These are phyloP conservation scores for Suillus hirtellus DNA, from an alignment of 768 basidiomycete genomes.

Conservation along the genomic window DNA sequence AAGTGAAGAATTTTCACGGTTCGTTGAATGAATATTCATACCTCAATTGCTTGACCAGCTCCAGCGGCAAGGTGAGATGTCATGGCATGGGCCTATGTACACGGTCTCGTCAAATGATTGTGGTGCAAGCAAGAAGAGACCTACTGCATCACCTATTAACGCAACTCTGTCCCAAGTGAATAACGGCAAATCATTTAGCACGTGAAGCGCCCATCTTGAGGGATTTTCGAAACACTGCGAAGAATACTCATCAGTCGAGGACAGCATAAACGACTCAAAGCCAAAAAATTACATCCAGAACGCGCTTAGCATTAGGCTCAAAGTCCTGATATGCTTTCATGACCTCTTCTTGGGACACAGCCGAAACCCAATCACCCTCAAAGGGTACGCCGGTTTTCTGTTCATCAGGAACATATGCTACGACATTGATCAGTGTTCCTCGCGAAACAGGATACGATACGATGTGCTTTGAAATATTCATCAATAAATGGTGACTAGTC, in stretches of 20 bases:
- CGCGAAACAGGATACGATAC: constrained; percentile 38
- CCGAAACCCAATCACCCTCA: constrained; percentile 28
- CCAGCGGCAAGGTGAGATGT: constrained; percentile 57
- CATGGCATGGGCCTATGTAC: constrained; percentile 42
- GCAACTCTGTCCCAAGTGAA: constrained; percentile 42
- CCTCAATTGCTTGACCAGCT: constrained; percentile 62
- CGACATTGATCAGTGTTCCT: constrained; percentile 36
- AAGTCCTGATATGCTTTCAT: constrained; percentile 29
- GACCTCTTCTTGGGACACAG: constrained; percentile 31
- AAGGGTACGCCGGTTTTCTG: constrained; percentile 29
- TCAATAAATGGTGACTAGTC: not conserved
- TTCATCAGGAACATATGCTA: constrained; percentile 30
- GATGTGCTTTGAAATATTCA: constrained; percentile 31
- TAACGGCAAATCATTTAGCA: constrained; percentile 36
- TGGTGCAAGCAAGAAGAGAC: not conserved
- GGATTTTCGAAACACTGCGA: constrained; percentile 34
- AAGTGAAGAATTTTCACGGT: not conserved
- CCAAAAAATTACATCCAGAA: constrained; percentile 15
- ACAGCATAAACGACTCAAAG: not conserved
- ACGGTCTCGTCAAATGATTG: not conserved
- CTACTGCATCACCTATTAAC: not conserved
- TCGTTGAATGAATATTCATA: constrained; percentile 1
- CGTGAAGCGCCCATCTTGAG: constrained; percentile 44
- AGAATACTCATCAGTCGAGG: constrained; percentile 10
- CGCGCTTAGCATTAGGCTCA: constrained; percentile 33